Percentiles rank a stretch among this genome's conserved stretches.
Evolutionary conservation across 176 grass and related monocot species (phyloP).

Genomic region (Triticum timopheevii): DNA sequence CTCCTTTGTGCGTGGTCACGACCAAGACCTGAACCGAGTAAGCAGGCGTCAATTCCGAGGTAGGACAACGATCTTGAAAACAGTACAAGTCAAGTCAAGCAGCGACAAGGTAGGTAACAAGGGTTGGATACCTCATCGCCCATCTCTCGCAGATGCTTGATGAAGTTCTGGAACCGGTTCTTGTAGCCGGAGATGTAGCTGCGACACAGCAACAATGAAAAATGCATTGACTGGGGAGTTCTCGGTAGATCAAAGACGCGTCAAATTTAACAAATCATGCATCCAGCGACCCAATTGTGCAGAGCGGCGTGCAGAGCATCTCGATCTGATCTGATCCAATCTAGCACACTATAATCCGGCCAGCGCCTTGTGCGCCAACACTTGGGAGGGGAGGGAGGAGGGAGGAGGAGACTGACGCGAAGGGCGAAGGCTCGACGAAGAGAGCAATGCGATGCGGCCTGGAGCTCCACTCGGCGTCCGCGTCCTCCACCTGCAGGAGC

Average conservation of each 20-base stretch:
- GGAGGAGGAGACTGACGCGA: slow-evolving; percentile 55
- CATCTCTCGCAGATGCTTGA: slow-evolving; percentile 95
- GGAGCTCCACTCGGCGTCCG: slow-evolving; percentile 47
- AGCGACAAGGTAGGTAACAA: background rate
- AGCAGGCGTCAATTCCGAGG: slow-evolving; percentile 7
- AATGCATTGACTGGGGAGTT: slow-evolving; percentile 20
- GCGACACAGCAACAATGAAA: slow-evolving; percentile 19
- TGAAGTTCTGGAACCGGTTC: slow-evolving; percentile 98
- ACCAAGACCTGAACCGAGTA: slow-evolving; percentile 68
- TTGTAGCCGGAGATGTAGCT: slow-evolving; percentile 95
- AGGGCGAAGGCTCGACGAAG: slow-evolving; percentile 92
- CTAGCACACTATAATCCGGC: background rate
- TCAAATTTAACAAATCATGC: slow-evolving; percentile 9
- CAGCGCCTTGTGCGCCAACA: background rate
- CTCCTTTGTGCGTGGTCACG: slow-evolving; percentile 92
- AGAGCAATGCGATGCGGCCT: slow-evolving; percentile 84
- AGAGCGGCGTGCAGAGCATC: background rate
- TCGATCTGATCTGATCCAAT: slow-evolving; percentile 46
- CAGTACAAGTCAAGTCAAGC: background rate
- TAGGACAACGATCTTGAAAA: slow-evolving; percentile 11
- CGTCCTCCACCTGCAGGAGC: slow-evolving; percentile 35
- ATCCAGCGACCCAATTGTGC: background rate
- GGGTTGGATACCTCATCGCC: slow-evolving; percentile 69
- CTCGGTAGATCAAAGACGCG: background rate
- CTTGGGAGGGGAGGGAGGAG: background rate